Conservation (phyloP, 179 eudicot genomes). For the Silene vulgaris region DNA sequence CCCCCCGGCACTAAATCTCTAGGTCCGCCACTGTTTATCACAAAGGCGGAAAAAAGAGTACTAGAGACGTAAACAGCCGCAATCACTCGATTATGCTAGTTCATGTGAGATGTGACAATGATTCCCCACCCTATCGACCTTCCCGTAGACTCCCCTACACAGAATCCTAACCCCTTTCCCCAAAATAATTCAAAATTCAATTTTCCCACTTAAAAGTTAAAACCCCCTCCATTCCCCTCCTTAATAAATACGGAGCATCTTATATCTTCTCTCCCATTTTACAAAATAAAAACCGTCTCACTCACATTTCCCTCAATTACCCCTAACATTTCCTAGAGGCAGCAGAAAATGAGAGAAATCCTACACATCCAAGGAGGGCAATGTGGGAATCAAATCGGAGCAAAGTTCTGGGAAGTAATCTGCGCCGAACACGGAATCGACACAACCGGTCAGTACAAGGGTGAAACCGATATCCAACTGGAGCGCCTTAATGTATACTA, state of each 20-base stretch:
- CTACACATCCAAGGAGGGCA: constrained; percentile 50
- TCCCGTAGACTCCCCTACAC: constrained; percentile 3
- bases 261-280: not conserved
- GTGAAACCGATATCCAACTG: constrained; percentile 37
- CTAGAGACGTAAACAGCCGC: no score
- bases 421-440: constrained; percentile 52
- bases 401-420: constrained; percentile 46
- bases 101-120: no score
- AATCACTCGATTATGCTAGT: no score
- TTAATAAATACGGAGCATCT: not conserved
- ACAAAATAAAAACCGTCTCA: constrained; percentile 6
- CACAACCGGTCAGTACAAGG: constrained; percentile 39
- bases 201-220: constrained; percentile 13
- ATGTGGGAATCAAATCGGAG: constrained; percentile 49
- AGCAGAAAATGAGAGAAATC: constrained; percentile 37
- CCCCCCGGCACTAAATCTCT: no score
- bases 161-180: no score
- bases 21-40: no score
- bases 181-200: constrained; percentile 23
- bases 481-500: constrained; percentile 50
- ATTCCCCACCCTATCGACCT: not conserved
- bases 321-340: not conserved
- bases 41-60: no score
- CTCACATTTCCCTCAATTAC: not conserved
- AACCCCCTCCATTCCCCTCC: not conserved